Evolutionary conservation across 1,284 basidiomycete species (phyloP), one percentile per base, ranked within the genome.

Genomic region (Irpex sp.): DNA sequence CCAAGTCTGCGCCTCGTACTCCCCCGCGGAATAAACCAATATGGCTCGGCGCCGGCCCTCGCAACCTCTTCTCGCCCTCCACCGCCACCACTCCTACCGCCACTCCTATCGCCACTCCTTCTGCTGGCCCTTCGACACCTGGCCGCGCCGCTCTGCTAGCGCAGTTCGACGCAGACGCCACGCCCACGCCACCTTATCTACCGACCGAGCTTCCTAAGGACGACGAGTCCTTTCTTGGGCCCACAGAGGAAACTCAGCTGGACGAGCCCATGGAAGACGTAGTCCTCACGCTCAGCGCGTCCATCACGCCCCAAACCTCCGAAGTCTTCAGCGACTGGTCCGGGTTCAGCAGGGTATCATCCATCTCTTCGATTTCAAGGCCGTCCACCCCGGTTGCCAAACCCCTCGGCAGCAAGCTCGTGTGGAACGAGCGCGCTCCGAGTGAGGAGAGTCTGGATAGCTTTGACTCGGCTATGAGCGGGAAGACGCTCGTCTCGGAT

Each of bases 91-190:
- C 23, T 23, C 23, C 23, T 23, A 23, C 23, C 23, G 23, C 23
- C 23, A 23, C 23, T 23, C 23, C 23, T 23, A 23, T 4, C 23
- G 4, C 10, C 39, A 42, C 16, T 2, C 39, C 39, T 42, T 3
- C 66, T 45, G 62, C 63, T 63, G 64, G 61, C 28, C 62, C 62
- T 47, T 18, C 78, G 80, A 28, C 66, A 71, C 5, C 78, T 76
- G 62, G 70, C 83, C 58, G 74, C 78, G 57, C 83, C 84, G 1
- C 83, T 86, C 3, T 64, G 80, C 37, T 75, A 81, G 23, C 84
- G 82, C 14, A 86, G 85, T 0, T 79, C 8, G 10, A 49, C 14
- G 81, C 61, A 80, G 81, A 39, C 83, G 82, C 4, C 70, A 45
- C 19, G 5, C 36, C 33, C 14, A 23, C 37, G n/a, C 33, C n/a